Evolutionary conservation across 768 basidiomycete genomes (phyloP).

Genomic region (Calocera cornea): DNA sequence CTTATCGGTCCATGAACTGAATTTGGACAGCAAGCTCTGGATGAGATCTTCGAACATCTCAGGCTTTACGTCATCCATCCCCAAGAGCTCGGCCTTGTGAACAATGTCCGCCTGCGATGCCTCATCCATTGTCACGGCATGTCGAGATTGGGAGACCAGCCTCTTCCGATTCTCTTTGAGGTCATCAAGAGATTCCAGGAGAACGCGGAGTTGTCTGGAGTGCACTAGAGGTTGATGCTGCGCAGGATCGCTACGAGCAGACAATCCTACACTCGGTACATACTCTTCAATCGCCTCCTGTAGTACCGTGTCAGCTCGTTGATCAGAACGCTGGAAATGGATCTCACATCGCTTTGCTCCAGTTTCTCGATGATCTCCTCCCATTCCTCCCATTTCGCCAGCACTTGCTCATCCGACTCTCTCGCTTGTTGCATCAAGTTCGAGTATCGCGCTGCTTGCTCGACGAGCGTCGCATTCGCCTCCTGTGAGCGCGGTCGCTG

Average conservation of each 20-base stretch:
- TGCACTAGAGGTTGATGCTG: conserved; percentile 41
- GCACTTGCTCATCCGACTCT: conserved; percentile 61
- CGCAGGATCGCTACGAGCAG: conserved; percentile 18
- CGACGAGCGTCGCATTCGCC: conserved; percentile 59
- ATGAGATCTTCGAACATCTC: conserved; percentile 79
- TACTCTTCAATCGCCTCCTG: conserved; percentile 11
- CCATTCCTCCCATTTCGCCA: conserved; percentile 83
- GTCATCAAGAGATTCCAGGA: conserved; percentile 70
- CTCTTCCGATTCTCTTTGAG: conserved; percentile 26
- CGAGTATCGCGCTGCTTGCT: conserved; percentile 58
- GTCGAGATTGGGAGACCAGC: conserved; percentile 31
- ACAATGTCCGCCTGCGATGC: conserved; percentile 55
- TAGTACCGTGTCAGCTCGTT: neutral
- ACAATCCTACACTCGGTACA: neutral
- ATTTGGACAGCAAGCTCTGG: conserved; percentile 67
- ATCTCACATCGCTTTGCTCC: conserved; percentile 46
- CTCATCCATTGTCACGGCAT: conserved; percentile 48
- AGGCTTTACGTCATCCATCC: conserved; percentile 62
- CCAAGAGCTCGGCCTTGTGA: conserved; percentile 42
- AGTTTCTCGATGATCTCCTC: conserved; percentile 56
- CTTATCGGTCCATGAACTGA: conserved; percentile 46
- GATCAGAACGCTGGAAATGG: neutral
- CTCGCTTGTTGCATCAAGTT: conserved; percentile 56
- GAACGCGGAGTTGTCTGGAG: conserved; percentile 54
- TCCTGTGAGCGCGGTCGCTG: conserved; percentile 56